phyloP scores from a whole-genome alignment of 352 stramenopile genomes.

The Pythium catenulatum region DNA sequence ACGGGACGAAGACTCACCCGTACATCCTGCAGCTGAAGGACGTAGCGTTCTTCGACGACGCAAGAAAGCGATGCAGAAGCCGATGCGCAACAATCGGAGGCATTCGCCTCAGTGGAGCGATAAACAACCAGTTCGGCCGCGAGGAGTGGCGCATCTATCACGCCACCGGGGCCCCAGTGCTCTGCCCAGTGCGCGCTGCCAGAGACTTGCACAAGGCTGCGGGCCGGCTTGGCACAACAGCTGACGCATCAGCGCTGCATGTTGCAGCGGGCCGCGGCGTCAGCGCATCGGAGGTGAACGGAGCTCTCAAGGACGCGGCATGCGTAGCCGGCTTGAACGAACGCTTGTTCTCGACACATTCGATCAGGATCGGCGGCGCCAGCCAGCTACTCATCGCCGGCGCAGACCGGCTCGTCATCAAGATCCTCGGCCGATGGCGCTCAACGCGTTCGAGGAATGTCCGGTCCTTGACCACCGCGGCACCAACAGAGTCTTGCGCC shows the following conservation, averaged over 20 bases:
- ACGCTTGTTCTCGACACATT: slow-evolving; percentile 49
- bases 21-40: slow-evolving; percentile 41
- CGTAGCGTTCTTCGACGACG: slow-evolving; percentile 41
- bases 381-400: slow-evolving; percentile 28
- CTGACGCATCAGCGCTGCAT: no score
- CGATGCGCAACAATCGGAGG: slow-evolving; percentile 1
- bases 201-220: no score
- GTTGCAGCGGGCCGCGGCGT: not conserved
- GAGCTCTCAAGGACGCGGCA: slow-evolving; percentile 15
- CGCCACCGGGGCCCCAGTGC: not conserved
- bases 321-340: not conserved
- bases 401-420: slow-evolving; percentile 43
- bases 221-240: no score
- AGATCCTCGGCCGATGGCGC: slow-evolving; percentile 50
- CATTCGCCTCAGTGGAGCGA: slow-evolving; percentile 35
- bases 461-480: no score
- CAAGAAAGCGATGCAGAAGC: not conserved
- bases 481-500: no score
- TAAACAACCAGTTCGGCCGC: slow-evolving; percentile 58
- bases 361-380: slow-evolving; percentile 34
- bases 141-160: slow-evolving; percentile 51
- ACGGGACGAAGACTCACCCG: not conserved
- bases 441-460: slow-evolving; percentile 53
- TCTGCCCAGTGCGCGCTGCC: slow-evolving; percentile 43
- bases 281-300: not conserved